A percentile compares a stretch with the other conserved stretches of the same genome.
phyloP scores from a whole-genome alignment of 2,329 filamentous ascomycete species.

The Ascochyta lentis region DNA sequence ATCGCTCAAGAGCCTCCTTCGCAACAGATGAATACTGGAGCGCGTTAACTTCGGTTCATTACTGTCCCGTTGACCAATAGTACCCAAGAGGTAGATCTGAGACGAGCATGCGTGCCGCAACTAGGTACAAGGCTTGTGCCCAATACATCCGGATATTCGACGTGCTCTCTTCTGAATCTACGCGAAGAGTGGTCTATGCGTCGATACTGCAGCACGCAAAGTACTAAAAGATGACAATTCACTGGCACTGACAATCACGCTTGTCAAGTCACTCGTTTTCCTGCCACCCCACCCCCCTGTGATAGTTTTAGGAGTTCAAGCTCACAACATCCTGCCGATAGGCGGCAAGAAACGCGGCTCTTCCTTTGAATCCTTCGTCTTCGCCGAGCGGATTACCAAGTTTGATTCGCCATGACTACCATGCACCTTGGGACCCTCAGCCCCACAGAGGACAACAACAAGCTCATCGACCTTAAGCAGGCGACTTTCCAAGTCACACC shows the following conservation, averaged over 20 bases:
- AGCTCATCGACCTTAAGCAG: conserved; percentile 43
- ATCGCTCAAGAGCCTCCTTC: conserved; percentile 34
- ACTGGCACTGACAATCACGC: conserved; percentile 31
- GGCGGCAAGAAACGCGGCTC: conserved; percentile 39
- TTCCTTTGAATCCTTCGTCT: conserved; percentile 34
- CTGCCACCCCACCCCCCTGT: conserved; percentile 15
- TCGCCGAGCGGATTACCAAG: conserved; percentile 24
- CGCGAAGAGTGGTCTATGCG: conserved; percentile 36
- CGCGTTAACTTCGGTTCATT: conserved; percentile 43
- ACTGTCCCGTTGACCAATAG: conserved; percentile 42
- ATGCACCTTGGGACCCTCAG: conserved; percentile 39
- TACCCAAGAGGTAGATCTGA: conserved; percentile 34
- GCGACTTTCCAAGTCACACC: conserved; percentile 39
- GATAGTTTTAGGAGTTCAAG: neutral
- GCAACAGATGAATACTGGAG: conserved; percentile 30
- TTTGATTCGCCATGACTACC: conserved; percentile 40
- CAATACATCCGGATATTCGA: conserved; percentile 49
- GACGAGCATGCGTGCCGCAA: conserved; percentile 40
- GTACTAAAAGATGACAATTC: conserved; percentile 50
- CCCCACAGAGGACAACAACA: conserved; percentile 33
- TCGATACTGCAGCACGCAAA: conserved; percentile 34
- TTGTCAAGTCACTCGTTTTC: conserved; percentile 22
- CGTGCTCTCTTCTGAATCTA: conserved; percentile 33
- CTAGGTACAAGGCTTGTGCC: conserved; percentile 47
- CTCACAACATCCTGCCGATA: conserved; percentile 11